These are phyloP conservation scores for Plasmodium cynomolgi DNA, from an alignment of 169 alveolate species.

Conservation along the genomic window DNA sequence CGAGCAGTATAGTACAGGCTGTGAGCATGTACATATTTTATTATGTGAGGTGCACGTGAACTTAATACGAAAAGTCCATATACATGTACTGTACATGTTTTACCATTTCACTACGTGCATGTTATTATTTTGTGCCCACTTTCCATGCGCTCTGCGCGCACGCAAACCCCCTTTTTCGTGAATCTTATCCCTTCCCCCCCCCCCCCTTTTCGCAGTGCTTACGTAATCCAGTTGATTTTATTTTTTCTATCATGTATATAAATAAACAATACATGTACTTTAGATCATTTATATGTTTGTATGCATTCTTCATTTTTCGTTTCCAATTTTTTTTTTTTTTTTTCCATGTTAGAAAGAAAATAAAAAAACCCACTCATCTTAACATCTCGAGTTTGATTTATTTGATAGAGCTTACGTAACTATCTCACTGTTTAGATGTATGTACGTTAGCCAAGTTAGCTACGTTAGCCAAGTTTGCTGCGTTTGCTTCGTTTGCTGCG, in stretches of 20 bases:
- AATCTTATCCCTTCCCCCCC: background rate
- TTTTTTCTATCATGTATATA: background rate
- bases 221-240: background rate
- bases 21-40: background rate
- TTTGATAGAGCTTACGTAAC: conserved; percentile 1
- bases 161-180: background rate
- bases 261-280: background rate
- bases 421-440: background rate
- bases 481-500: background rate
- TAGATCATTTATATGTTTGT: background rate
- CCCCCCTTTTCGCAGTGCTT: background rate
- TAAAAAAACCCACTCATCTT: background rate
- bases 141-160: background rate
- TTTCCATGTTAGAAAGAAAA: background rate
- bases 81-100: background rate
- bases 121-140: background rate
- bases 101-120: background rate
- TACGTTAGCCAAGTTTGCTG: background rate
- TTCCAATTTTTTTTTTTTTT: background rate
- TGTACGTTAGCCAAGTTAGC: background rate
- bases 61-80: background rate
- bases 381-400: background rate
- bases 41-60: background rate
- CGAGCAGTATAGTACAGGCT: background rate
- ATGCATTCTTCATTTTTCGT: background rate